A percentile compares a stretch with the other conserved stretches of the same genome.
Conservation (phyloP, 768 basidiomycete species). For the Auricularia heimuer region DNA sequence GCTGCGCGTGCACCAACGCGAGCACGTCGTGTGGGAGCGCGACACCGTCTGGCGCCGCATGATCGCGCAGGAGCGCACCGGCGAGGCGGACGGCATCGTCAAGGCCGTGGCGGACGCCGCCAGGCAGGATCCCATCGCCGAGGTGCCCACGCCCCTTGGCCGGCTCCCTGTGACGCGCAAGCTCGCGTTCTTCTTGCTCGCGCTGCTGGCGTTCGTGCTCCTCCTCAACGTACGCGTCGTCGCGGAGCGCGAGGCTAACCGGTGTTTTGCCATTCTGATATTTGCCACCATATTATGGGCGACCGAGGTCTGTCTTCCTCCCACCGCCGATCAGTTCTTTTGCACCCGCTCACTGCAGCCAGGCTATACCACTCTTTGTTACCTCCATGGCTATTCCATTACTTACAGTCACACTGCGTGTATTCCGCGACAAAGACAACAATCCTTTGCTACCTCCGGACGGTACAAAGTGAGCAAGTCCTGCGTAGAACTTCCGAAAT, state of each 20-base stretch:
- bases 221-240: conserved; percentile 55
- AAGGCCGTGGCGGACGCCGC: conserved; percentile 16
- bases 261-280: conserved; percentile 79
- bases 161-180: conserved; percentile 54
- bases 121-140: conserved; percentile 5
- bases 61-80: conserved; percentile 73
- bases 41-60: conserved; percentile 97
- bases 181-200: conserved; percentile 46
- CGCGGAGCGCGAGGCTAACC: conserved; percentile 62
- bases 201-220: conserved; percentile 45
- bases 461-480: conserved; percentile 65
- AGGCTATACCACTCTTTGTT: conserved; percentile 97
- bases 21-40: conserved; percentile 93
- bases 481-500: too few species aligned
- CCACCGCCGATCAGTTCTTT: not conserved
- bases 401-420: conserved; percentile 73
- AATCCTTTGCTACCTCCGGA: conserved; percentile 44
- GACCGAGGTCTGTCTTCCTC: conserved; percentile 57
- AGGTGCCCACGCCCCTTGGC: conserved; percentile 57
- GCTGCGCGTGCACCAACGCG: conserved; percentile 76
- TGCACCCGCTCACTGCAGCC: not conserved
- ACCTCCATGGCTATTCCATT: conserved; percentile 87
- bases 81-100: conserved; percentile 35
- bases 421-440: conserved; percentile 55
- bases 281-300: conserved; percentile 96